Conservation (phyloP, 2,329 filamentous ascomycete genomes). For the Graphium sp. region DNA sequence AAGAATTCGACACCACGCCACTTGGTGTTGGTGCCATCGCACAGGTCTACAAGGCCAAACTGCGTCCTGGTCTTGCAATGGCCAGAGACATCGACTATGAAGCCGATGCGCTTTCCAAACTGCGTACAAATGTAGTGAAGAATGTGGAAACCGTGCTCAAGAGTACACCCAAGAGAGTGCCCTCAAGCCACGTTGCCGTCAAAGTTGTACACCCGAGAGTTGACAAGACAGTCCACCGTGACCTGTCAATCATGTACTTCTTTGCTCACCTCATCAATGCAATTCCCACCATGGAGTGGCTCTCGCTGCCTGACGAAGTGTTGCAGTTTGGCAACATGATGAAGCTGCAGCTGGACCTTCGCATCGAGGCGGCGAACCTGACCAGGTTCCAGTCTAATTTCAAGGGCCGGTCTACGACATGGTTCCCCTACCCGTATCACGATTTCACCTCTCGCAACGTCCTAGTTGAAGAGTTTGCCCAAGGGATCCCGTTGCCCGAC, state of each 20-base stretch:
- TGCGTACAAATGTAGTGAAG: slow-evolving; percentile 55
- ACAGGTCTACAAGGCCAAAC: slow-evolving; percentile 90
- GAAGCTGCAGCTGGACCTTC: slow-evolving; percentile 86
- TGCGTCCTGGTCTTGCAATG: slow-evolving; percentile 61
- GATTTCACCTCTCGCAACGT: slow-evolving; percentile 88
- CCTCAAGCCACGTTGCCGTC: slow-evolving; percentile 83
- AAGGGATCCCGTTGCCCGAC: slow-evolving; percentile 78
- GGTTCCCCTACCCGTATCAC: slow-evolving; percentile 88
- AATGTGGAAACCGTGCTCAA: slow-evolving; percentile 81
- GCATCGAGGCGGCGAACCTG: slow-evolving; percentile 86
- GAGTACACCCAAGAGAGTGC: slow-evolving; percentile 67
- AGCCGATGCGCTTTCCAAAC: slow-evolving; percentile 20
- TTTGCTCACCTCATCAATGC: slow-evolving; percentile 73
- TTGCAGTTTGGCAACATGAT: slow-evolving; percentile 96
- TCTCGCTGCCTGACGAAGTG: slow-evolving; percentile 90
- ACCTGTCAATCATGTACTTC: slow-evolving; percentile 84
- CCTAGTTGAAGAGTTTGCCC: slow-evolving; percentile 86
- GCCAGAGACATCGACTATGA: slow-evolving; percentile 42
- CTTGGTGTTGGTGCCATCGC: slow-evolving; percentile 92
- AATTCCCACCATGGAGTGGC: slow-evolving; percentile 91
- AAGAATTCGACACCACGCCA: slow-evolving; percentile 81
- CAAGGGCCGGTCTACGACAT: slow-evolving; percentile 75
- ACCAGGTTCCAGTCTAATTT: slow-evolving; percentile 82
- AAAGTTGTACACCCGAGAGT: slow-evolving; percentile 91
- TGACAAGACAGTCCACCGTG: slow-evolving; percentile 76